Percentiles rank a stretch among this genome's conserved stretches.
Conservation (phyloP, 2,329 filamentous ascomycete species). For the Claviceps sp. region DNA sequence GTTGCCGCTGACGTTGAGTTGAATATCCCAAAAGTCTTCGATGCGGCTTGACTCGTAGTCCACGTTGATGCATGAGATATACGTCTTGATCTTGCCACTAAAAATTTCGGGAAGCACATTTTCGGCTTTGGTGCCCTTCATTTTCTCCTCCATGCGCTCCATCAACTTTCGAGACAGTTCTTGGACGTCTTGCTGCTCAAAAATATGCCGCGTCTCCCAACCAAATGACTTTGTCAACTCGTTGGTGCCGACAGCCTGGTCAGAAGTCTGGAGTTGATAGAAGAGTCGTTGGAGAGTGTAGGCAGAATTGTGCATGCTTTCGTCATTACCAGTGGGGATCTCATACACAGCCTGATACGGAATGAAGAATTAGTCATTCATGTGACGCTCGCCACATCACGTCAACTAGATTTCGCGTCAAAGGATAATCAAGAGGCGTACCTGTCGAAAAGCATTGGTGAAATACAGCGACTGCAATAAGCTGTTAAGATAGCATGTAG, state of each 20-base stretch:
- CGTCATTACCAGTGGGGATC: constrained; percentile 82
- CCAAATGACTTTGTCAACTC: constrained; percentile 95
- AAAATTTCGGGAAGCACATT: constrained; percentile 84
- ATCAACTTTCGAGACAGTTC: constrained; percentile 93
- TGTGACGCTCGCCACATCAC: neutral
- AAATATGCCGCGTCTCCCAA: constrained; percentile 95
- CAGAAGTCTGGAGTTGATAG: constrained; percentile 83
- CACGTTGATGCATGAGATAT: constrained; percentile 97
- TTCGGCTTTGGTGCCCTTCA: constrained; percentile 91
- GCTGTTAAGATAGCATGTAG: constrained; percentile 80
- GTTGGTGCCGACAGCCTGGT: constrained; percentile 71
- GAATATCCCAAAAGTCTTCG: constrained; percentile 98
- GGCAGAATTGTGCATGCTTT: constrained; percentile 72
- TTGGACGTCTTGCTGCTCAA: constrained; percentile 97
- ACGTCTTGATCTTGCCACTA: constrained; percentile 95
- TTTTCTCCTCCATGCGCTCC: constrained; percentile 92
- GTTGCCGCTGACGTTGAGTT: constrained; percentile 91
- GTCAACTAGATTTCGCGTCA: neutral
- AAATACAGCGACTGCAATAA: constrained; percentile 75
- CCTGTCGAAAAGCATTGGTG: constrained; percentile 87
- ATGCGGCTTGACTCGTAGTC: constrained; percentile 91
- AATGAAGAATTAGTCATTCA: constrained; percentile 5
- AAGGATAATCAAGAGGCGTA: constrained; percentile 18
- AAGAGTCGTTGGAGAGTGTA: constrained; percentile 90
- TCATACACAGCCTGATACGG: constrained; percentile 73